A percentile compares a stretch with the other conserved stretches of the same genome.
Evolutionary conservation across 805 yeast species (phyloP).

Genomic region (Lipomyces chichibuensis): DNA sequence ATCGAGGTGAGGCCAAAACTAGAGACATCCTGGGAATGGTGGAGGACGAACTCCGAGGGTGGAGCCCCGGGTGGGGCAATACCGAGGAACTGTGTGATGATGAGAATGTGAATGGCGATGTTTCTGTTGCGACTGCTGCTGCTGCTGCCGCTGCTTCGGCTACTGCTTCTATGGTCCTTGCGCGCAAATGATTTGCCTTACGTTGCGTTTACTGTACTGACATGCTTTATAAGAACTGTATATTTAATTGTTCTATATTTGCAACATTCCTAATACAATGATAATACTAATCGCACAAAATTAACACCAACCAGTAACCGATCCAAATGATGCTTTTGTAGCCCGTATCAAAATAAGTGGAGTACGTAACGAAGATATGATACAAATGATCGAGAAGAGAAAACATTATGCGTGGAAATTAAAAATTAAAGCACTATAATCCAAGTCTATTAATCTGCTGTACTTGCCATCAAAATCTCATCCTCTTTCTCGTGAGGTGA

Average conservation of each 20-base stretch:
- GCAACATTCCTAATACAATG: neutral
- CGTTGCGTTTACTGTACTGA: neutral
- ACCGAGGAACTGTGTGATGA: neutral
- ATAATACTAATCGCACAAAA: neutral
- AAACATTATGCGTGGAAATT: neutral
- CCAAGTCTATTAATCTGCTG: neutral
- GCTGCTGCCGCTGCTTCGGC: slow-evolving; percentile 4
- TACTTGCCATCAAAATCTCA: slow-evolving; percentile 7
- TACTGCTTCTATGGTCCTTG: neutral
- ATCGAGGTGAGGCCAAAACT: slow-evolving; percentile 19
- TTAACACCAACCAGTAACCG: neutral
- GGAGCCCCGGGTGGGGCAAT: slow-evolving; percentile 12
- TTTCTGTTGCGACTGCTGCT: slow-evolving; percentile 3
- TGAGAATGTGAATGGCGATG: slow-evolving; percentile 1
- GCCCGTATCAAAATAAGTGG: neutral
- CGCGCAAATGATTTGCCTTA: neutral
- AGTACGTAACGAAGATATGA: neutral
- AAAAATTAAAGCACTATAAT: neutral
- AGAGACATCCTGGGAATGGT: slow-evolving; percentile 22
- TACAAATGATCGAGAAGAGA: neutral
- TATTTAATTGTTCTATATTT: neutral
- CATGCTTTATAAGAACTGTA: neutral
- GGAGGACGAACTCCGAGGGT: slow-evolving; percentile 26
- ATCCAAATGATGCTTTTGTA: neutral
- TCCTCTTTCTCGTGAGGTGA: slow-evolving; percentile 5